Conservation (phyloP, 495 filamentous ascomycete species). For the Penicillium egyptiacum region DNA sequence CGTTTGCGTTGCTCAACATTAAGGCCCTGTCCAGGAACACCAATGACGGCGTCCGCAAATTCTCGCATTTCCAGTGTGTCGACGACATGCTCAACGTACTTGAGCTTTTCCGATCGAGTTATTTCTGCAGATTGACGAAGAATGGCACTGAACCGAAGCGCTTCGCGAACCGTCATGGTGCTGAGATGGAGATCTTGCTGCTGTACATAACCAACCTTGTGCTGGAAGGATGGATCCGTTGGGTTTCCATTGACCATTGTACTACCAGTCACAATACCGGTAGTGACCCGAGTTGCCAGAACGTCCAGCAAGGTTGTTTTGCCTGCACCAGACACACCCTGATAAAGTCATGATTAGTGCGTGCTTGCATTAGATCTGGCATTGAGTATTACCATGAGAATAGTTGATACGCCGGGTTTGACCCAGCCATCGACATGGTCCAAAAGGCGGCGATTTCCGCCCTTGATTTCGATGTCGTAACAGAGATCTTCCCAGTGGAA, state of each 20-base stretch:
- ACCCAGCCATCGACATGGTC: neutral
- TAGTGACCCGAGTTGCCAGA: neutral
- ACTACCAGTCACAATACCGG: neutral
- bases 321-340: neutral
- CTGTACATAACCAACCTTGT: neutral
- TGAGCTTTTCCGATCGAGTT: neutral
- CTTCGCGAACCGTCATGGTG: neutral
- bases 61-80: neutral
- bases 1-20: neutral
- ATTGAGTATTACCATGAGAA: neutral
- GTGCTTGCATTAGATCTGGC: neutral
- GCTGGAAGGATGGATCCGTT: neutral
- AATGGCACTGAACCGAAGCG: neutral
- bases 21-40: neutral
- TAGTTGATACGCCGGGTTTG: neutral
- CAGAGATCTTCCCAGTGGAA: neutral
- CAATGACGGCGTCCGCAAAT: neutral
- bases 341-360: neutral
- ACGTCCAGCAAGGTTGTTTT: neutral
- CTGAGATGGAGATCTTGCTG: neutral
- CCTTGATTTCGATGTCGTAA: neutral
- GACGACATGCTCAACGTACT: neutral
- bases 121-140: neutral
- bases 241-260: neutral
- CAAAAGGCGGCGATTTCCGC: neutral